Evolutionary conservation across 129 eudicot species (phyloP).

Genomic region (Apium graveolens): DNA sequence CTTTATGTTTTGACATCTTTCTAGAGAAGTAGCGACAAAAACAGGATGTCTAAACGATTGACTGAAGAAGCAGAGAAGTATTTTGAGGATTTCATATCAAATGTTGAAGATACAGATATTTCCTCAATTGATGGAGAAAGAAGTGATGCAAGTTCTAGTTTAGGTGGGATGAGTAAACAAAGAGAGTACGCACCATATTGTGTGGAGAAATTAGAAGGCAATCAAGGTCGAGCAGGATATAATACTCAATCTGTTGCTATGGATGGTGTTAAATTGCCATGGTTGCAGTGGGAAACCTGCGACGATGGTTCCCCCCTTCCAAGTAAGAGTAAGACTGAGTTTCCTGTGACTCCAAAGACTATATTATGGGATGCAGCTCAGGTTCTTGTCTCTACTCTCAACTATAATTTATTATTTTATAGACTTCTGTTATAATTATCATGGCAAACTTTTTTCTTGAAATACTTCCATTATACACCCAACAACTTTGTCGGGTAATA

Average conservation of each 20-base stretch:
- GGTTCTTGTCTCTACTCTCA: conserved; percentile 28
- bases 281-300: conserved; percentile 89
- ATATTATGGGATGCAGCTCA: conserved; percentile 51
- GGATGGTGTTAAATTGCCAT: conserved; percentile 82
- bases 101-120: conserved; percentile 86
- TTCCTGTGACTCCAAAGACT: conserved; percentile 53
- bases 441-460: not conserved
- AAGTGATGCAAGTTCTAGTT: conserved; percentile 82
- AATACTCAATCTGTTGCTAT: conserved; percentile 45
- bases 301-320: conserved; percentile 30
- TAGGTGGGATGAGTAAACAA: conserved; percentile 41
- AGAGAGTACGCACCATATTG: conserved; percentile 20
- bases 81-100: conserved; percentile 75
- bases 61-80: conserved; percentile 78
- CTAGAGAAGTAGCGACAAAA: conserved; percentile 82
- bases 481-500: not conserved
- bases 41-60: conserved; percentile 41
- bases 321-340: conserved; percentile 22
- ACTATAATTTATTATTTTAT: not conserved
- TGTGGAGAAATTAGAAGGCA: conserved; percentile 26
- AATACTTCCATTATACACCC: not conserved
- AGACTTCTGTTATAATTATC: not conserved
- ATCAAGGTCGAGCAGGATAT: conserved; percentile 28
- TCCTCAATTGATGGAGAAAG: conserved; percentile 97
- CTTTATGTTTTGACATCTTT: conserved; percentile 14